These are phyloP conservation scores for Bruguiera sexangula DNA, from an alignment of 345 rosid species.

Conservation along the genomic window DNA sequence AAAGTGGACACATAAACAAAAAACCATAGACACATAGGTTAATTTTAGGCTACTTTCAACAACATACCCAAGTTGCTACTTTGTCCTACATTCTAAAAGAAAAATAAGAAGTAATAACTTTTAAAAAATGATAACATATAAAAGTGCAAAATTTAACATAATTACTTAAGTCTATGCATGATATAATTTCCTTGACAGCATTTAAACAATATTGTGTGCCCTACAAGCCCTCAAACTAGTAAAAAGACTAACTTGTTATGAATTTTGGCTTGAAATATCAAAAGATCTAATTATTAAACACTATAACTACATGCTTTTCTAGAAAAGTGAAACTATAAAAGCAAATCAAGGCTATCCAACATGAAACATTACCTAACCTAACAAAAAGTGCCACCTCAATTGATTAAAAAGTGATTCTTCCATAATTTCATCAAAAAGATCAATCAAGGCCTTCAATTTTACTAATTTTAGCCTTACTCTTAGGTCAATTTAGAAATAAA, in stretches of 20 bases:
- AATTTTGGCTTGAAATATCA: not conserved
- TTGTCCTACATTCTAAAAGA: conserved; percentile 51
- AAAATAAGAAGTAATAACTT: too few relatives aligned
- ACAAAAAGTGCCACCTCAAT: conserved; percentile 57
- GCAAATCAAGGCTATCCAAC: not conserved
- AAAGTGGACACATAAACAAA: conserved; percentile 78
- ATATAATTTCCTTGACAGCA: not conserved
- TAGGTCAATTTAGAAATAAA: conserved; percentile 86
- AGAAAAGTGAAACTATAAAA: not conserved
- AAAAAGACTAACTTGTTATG: too few relatives aligned
- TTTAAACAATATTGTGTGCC: too few relatives aligned
- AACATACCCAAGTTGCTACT: conserved; percentile 94
- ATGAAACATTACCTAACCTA: conserved; percentile 6
- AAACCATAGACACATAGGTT: too few relatives aligned
- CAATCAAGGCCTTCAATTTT: conserved; percentile 79
- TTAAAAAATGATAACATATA: not conserved
- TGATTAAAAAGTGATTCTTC: conserved; percentile 88
- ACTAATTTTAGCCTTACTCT: conserved; percentile 57
- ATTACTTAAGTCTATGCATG: too few relatives aligned
- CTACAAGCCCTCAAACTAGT: too few relatives aligned
- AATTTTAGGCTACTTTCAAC: conserved; percentile 69
- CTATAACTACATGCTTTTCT: not conserved
- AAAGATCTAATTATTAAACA: not conserved
- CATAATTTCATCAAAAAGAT: conserved; percentile 92
- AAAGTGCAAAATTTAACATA: not conserved